These are phyloP conservation scores for Thecamonas trahens DNA, from an alignment of 78 protist species.

Conservation along the genomic window DNA sequence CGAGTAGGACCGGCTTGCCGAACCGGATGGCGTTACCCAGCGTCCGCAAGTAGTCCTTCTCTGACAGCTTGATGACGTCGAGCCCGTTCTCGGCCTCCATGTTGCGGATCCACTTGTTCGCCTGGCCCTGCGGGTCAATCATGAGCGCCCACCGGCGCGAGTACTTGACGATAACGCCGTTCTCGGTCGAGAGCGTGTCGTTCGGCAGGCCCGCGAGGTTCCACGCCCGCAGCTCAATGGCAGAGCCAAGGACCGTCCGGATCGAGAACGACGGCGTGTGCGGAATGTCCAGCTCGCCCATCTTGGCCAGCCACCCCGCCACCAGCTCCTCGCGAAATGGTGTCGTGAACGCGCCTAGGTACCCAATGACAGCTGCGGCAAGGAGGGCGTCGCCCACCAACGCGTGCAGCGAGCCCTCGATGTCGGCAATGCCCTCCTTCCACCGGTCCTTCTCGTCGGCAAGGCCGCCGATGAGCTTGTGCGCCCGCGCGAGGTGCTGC, in stretches of 20 bases:
- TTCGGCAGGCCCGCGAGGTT: slow-evolving; percentile 63
- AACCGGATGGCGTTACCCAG: slow-evolving; percentile 64
- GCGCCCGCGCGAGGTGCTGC: slow-evolving; percentile 59
- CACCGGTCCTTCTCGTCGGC: slow-evolving; percentile 77
- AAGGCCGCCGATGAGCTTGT: slow-evolving; percentile 53
- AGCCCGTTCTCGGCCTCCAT: slow-evolving; percentile 48
- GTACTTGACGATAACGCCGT: slow-evolving; percentile 61
- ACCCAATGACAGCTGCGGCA: slow-evolving; percentile 62
- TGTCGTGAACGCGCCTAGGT: slow-evolving; percentile 76
- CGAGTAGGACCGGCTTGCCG: slow-evolving; percentile 73
- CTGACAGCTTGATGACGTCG: slow-evolving; percentile 50
- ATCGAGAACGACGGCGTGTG: slow-evolving; percentile 7
- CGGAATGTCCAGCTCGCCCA: slow-evolving; percentile 20
- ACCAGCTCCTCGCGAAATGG: slow-evolving; percentile 29
- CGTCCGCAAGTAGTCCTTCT: slow-evolving; percentile 35
- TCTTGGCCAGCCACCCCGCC: slow-evolving; percentile 36
- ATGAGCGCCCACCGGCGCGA: slow-evolving; percentile 76
- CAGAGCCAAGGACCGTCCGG: slow-evolving; percentile 43
- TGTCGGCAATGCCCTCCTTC: slow-evolving; percentile 18
- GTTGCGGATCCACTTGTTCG: slow-evolving; percentile 63
- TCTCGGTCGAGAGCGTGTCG: slow-evolving; percentile 69
- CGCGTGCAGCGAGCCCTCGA: background rate
- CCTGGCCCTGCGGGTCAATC: slow-evolving; percentile 85
- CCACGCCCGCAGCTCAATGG: slow-evolving; percentile 64
- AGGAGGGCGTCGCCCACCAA: slow-evolving; percentile 64